Evolutionary conservation across 306 rosid genomes (phyloP), one percentile per base, ranked within the genome.

Genomic region (Erythrophleum fordii): DNA sequence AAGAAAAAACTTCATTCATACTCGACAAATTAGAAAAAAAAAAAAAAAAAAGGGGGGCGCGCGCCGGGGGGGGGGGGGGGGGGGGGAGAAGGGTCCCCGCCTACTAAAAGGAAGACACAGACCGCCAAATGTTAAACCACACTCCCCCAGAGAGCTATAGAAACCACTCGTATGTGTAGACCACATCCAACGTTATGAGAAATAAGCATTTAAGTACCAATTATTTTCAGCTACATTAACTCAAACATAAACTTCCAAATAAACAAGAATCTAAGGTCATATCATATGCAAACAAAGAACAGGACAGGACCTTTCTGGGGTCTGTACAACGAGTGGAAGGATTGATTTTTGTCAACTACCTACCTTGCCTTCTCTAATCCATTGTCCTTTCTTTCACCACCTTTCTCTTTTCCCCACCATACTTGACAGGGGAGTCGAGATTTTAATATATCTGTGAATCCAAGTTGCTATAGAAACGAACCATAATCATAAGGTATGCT

Each of bases 241-340:
- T 75, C 76, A 22, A 81, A 72, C 51, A 75, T 29, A 75, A 79
- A 62, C 51, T 34, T 67, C 75, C 80, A 45, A 76, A 67, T 76
- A 31, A 61, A 72, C 77, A 68, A 53, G 76, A 66, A 84, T 76
- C 80, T 60, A 49, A 58, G 79, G 77, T 17, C 51, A 59, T 26
- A 76, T 35, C 76, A 41, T 41, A 77, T 60, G 59, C 59, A 74
- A 80, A 80, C 85, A 77, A 78, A 65, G 67, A 86, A 49, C 80
- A 75, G 1, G 83, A 77, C 80, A 75, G 65, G 49, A 84, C 80
- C 83, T 83, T 89, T 84, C 61, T 80, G 77, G 45, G 86, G 82
- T 80, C 90, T 82, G 86, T 84, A 84, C 89, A 84, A 77, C 74
- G 77, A 83, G 77, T 79, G 52, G 53, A 59, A 61, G 83, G 84